Base-by-base conservation (phyloP, 441 rosid genomes). In the Gossypium davidsonii region DNA sequence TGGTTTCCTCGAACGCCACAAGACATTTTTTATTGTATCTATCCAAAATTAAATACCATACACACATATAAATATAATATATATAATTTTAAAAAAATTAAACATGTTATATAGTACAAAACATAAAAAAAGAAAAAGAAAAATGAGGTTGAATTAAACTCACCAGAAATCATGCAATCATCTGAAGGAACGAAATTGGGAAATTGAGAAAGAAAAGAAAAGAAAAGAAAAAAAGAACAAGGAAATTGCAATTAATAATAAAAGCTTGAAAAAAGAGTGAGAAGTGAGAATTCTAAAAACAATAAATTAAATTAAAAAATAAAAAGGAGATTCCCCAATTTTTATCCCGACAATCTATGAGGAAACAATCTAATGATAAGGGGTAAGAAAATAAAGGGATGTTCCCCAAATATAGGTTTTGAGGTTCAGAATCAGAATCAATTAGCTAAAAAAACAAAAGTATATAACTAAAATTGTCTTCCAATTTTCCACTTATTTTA, bases 351-450 rank as follows among this genome's bases (percentile, higher is more conserved):
- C 31, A 71, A 60, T 71, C 70, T 67, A 55, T 66, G 60, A 51
- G 53, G 57, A 52, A 67, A 31, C 53, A 64, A 58, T 42, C 25
- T 34, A 72, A 18, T 67, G 23, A 49, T 34, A 67, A 15, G 14
- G 49, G 6, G 10, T 21, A 23, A 10, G 26, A 44, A 37, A 66
- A 20, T 39, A 60, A 44, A 34, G 39, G 57, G 57, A 55, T 75
- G 49, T 49, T 67, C 79, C 83, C 81, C 77, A 79, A 79, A 83
- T 77, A 70, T 77, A 79, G 84, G 62, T 51, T 79, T 34, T 77
- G 79, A 67, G 81, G 81, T 37, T 69, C 74, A 7, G 61, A 67
- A 21, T 69, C 76, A 11, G 61, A 67, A 21, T 71, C 57, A 58
- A 56, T 2, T 2, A 56, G 14, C 71, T 34, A 37, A 26, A 74